Base-by-base conservation (phyloP, 352 stramenopile species). In the Globisporangium paroecandrum region DNA sequence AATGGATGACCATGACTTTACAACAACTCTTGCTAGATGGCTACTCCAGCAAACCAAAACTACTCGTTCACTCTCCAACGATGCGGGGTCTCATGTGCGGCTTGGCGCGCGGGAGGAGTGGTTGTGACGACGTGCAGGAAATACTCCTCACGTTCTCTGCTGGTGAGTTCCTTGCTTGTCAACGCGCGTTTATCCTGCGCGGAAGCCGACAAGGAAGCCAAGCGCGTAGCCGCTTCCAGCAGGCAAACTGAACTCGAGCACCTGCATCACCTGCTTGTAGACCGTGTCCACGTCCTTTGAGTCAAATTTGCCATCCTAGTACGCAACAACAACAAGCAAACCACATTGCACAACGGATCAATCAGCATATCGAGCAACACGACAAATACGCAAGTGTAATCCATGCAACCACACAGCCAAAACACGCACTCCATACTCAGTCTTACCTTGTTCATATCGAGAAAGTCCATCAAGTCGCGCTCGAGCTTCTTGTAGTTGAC, bases 401-500 rank as follows among this genome's bases (percentile, higher is more conserved):
- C 13, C 10, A 18, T 1, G 22, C 10, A 57, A 10, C 3, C 5
- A 29, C 2, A 22, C 32, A 8, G 12, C n/a, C 25, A 20, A 47
- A 25, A 47, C 53, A 67, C 22, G 22, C 13, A 59, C 2, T 8
- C 46, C 20, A 29, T 34, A 58, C 13, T 24, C 64, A 22, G 43
- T 8, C 43, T 12, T 51, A 94, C 86, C 80, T 95, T 82, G 70
- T 94, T 91, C 36, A 92, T 77, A 55, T 97, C 87, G 29, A 96
- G 73, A 53, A 86, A 81, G 27, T 70, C 76, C 66, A 79, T 82
- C 32, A 93, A 56, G 66, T 97, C 87, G 6, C 87, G 76, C 70
- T 93, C 77, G 55, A 98, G 71, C 70, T 98, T 97, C 60, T 90
- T 84, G 83, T 97, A 97, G 77, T 98, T 83, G 22, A 98, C 85